A percentile compares a stretch with the other conserved stretches of the same genome.
phyloP scores from a whole-genome alignment of 163 green algal species.

The Smithsoniella earleae region DNA sequence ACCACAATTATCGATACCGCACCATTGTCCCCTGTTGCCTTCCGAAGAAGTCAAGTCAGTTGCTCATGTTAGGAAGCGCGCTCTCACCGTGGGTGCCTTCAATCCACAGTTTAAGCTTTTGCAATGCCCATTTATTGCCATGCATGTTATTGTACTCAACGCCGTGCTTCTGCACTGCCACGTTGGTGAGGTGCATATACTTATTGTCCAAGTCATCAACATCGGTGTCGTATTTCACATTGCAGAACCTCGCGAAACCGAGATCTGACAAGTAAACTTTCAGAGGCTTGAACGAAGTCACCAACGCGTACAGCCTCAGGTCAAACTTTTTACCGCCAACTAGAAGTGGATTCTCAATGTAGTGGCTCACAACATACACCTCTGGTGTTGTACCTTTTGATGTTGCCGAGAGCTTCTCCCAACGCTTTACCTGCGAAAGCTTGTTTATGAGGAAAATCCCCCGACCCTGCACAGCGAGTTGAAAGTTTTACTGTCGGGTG shows the following conservation, averaged over 20 bases:
- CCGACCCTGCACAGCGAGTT: conserved; percentile 50
- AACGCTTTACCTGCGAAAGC: conserved; percentile 48
- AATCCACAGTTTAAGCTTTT: conserved; percentile 50
- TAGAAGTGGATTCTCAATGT: conserved; percentile 47
- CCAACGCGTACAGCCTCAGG: conserved; percentile 50
- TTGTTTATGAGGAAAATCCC: conserved; percentile 77
- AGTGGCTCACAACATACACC: conserved; percentile 44
- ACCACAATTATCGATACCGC: not conserved
- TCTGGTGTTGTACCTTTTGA: conserved; percentile 23
- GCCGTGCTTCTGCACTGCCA: conserved; percentile 63
- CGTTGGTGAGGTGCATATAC: conserved; percentile 76
- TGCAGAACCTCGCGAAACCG: conserved; percentile 66
- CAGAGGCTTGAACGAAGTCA: conserved; percentile 44
- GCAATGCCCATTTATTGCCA: conserved; percentile 65
- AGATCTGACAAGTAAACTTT: conserved; percentile 45
- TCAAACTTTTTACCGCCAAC: conserved; percentile 53
- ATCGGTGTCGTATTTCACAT: conserved; percentile 56
- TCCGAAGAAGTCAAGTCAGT: not conserved
- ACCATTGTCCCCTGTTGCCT: not conserved
- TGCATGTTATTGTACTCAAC: conserved; percentile 53
- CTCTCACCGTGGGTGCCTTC: conserved; percentile 40
- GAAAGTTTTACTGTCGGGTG: too few relatives aligned
- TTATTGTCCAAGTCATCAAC: conserved; percentile 58
- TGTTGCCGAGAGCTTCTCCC: conserved; percentile 30
- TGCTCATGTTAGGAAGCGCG: not conserved